Conservation (phyloP, 768 basidiomycete species). For the Aureoboletus auriporus region DNA sequence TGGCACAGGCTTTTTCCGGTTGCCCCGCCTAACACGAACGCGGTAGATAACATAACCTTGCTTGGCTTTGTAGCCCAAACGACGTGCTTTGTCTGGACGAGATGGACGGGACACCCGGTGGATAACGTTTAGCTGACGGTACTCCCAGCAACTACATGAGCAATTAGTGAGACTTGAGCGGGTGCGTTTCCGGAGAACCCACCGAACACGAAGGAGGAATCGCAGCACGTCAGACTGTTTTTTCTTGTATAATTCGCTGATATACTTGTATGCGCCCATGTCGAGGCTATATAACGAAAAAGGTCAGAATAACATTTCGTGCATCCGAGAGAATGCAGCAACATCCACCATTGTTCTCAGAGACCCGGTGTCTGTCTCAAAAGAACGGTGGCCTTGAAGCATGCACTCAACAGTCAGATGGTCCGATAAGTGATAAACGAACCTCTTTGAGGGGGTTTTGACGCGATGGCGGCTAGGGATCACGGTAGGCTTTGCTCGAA, state of each 20-base stretch:
- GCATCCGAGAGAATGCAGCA: conserved; percentile 14
- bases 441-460: conserved; percentile 27
- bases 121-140: conserved; percentile 96
- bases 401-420: not conserved
- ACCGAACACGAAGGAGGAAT: conserved; percentile 96
- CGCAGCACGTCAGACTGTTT: conserved; percentile 97
- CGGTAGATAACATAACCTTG: conserved; percentile 99
- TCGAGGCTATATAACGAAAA: conserved; percentile 38
- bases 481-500: conserved; percentile 1
- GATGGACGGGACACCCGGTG: conserved; percentile 98
- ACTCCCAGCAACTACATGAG: conserved; percentile 85
- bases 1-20: conserved; percentile 97
- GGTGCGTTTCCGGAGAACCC: conserved; percentile 23
- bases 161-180: conserved; percentile 3
- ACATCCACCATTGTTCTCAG: conserved; percentile 22
- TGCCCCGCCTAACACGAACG: conserved; percentile 93
- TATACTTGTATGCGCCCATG: conserved; percentile 96
- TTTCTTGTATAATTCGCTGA: conserved; percentile 97
- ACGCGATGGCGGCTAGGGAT: conserved; percentile 10
- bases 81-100: conserved; percentile 98
- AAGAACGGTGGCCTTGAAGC: conserved; percentile 1
- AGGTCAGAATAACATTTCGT: conserved; percentile 8
- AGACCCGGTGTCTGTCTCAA: conserved; percentile 3
- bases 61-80: conserved; percentile 99
- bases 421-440: conserved; percentile 12